Evolutionary conservation across 2,329 filamentous ascomycete genomes (phyloP).

Genomic region (Colletotrichum tanaceti): DNA sequence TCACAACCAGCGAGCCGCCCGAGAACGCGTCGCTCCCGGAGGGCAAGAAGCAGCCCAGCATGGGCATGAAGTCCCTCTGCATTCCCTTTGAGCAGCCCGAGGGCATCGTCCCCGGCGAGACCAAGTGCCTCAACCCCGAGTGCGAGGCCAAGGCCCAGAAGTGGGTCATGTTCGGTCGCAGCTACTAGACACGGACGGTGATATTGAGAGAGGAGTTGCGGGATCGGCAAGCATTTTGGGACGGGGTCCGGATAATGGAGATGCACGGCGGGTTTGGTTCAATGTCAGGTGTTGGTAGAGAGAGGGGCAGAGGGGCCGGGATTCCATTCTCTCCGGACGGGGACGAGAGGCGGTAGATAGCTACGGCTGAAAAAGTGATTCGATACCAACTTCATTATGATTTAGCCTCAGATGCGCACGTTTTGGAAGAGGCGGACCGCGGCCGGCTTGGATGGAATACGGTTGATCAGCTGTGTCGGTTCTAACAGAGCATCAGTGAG

Average conservation of each 20-base stretch:
- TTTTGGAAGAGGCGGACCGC: not conserved
- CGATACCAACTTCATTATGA: slow-evolving; percentile 37
- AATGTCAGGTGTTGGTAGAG: slow-evolving; percentile 25
- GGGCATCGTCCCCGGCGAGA: slow-evolving; percentile 81
- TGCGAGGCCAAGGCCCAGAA: slow-evolving; percentile 81
- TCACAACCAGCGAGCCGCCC: slow-evolving; percentile 76
- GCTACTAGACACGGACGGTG: slow-evolving; percentile 58
- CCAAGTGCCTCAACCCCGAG: slow-evolving; percentile 91
- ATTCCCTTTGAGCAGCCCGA: slow-evolving; percentile 85
- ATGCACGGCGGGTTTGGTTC: slow-evolving; percentile 31
- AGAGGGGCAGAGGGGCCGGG: slow-evolving; percentile 21
- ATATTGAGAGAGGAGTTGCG: slow-evolving; percentile 35
- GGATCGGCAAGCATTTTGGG: slow-evolving; percentile 36
- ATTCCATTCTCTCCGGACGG: slow-evolving; percentile 4
- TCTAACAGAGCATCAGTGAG: too few species aligned
- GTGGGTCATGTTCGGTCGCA: slow-evolving; percentile 93
- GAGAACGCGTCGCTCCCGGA: slow-evolving; percentile 60
- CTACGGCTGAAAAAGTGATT: slow-evolving; percentile 36
- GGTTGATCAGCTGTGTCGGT: too few species aligned
- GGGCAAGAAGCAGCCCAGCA: slow-evolving; percentile 65
- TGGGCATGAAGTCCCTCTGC: slow-evolving; percentile 78
- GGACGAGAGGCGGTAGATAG: slow-evolving; percentile 11
- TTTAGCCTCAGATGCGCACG: slow-evolving; percentile 3
- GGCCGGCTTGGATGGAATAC: too few species aligned
- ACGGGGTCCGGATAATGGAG: slow-evolving; percentile 31